phyloP scores from a whole-genome alignment of 2,329 filamentous ascomycete species.

The Coleophoma eucalyptorum region DNA sequence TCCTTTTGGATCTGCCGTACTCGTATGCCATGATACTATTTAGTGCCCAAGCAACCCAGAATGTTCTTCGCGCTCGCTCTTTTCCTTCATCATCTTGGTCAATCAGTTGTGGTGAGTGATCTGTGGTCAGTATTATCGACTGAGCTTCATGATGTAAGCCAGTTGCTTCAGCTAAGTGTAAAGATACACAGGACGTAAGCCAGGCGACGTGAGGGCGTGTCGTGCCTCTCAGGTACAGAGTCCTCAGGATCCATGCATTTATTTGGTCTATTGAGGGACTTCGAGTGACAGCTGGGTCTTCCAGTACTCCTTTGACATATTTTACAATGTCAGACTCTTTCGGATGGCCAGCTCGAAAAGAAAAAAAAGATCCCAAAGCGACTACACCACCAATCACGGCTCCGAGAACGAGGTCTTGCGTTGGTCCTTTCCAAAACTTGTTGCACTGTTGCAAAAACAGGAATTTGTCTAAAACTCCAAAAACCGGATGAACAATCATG shows the following conservation, averaged over 20 bases:
- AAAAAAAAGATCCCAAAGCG: conserved; percentile 29
- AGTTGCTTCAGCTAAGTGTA: conserved; percentile 24
- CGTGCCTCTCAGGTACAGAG: conserved; percentile 22
- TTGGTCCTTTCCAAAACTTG: conserved; percentile 26
- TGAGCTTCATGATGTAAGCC: conserved; percentile 26
- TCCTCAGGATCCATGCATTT: conserved; percentile 18
- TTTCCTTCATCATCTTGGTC: conserved; percentile 6
- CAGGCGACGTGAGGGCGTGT: conserved; percentile 21
- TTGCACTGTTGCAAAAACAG: conserved; percentile 17
- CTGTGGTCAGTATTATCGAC: conserved; percentile 15
- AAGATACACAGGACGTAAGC: conserved; percentile 18
- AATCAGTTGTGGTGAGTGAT: not conserved
- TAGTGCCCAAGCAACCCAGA: conserved; percentile 24
- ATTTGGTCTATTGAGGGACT: conserved; percentile 16
- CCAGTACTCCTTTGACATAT: conserved; percentile 18
- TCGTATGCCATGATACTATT: conserved; percentile 29
- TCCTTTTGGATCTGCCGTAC: conserved; percentile 26
- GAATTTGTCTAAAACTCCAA: conserved; percentile 27
- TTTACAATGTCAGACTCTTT: conserved; percentile 23
- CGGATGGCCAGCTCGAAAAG: conserved; percentile 8
- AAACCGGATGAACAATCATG: conserved; percentile 26
- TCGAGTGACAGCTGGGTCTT: conserved; percentile 14
- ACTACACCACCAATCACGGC: conserved; percentile 27
- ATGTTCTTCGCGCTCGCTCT: conserved; percentile 20
- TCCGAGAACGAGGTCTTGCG: conserved; percentile 24